Evolutionary conservation across 768 basidiomycete species (phyloP), one percentile per base, ranked within the genome.

Genomic region (Trametes coccinea): DNA sequence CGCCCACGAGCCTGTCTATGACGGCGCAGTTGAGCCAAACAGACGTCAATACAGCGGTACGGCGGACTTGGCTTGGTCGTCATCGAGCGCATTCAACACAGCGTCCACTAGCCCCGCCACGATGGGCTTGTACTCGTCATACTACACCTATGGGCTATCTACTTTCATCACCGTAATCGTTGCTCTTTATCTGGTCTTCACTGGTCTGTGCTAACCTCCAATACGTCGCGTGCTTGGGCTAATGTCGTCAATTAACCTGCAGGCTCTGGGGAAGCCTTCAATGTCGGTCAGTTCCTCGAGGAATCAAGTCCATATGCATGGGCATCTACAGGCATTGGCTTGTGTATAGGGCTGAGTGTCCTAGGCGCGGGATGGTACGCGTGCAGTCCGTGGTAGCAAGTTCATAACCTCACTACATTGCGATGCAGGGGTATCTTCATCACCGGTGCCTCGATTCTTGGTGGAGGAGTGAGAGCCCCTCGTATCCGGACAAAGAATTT

Each of bases 401-500:
- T 39, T 13, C 41, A 14, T 41, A 17, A 2, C 17, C 17, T 16
- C 8, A 52, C 34, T 50, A 33, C 11, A 5, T n/a, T 2, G 39
- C 13, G 45, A 63, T 40, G 61, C 61, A 98, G 96, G 96, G 96
- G 96, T 53, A 98, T 99, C 73, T 94, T 96, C 79, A 78, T 98
- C 58, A 98, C 97, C 0, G 97, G 97, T 56, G 78, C 95, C n/a
- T 96, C 94, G 33, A 95, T 99, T 67, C 81, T 99, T 33, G 96
- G 96, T 47, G 97, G 95, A 72, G 95, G 95, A 70, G 94, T 98
- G 9, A 82, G 95, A 45, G 84, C 94, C 49, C 96, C 96, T 10
- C 82, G 96, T 66, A 98, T 99, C 56, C 84, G 89, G 51, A 98
- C 96, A 17, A 98, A 99, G 84, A 99, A 99, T 74, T 75, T 98